A percentile compares a stretch with the other conserved stretches of the same genome.
Conservation (phyloP, 805 yeast genomes). For the Cyberlindnera galapagoensis region DNA sequence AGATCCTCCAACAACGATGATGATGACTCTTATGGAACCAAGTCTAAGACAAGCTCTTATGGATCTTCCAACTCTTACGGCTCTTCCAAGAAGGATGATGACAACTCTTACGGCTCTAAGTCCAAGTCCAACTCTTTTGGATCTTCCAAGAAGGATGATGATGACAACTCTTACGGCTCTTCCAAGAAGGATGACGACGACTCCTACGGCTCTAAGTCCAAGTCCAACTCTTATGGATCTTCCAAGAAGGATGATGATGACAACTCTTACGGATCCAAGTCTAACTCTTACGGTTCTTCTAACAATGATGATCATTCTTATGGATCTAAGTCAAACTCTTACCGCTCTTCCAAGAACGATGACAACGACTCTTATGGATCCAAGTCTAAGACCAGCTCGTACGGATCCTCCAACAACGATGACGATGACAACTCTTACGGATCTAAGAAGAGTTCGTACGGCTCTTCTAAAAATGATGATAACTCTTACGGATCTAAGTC, state of each 20-base stretch:
- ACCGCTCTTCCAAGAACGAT: not conserved
- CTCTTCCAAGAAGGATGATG: no score
- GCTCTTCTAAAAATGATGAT: not conserved
- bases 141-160: not conserved
- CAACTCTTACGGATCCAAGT: no score
- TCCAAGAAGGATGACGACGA: not conserved
- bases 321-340: not conserved
- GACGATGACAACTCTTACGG: not conserved
- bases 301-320: not conserved
- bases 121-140: no score
- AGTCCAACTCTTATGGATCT: no score
- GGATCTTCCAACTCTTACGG: not conserved
- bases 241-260: no score
- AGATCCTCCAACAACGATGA: no score
- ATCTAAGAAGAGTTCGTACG: not conserved
- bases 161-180: not conserved
- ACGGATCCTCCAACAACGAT: no score
- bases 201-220: constrained; percentile 1
- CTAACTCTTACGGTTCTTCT: not conserved
- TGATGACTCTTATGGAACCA: no score
- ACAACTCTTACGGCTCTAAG: no score
- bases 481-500: not conserved
- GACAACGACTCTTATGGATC: not conserved
- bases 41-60: no score
- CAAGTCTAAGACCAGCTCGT: no score